A percentile compares a stretch with the other conserved stretches of the same genome.
Conservation (phyloP, 805 yeast species). For the Kuraishia cidri region DNA sequence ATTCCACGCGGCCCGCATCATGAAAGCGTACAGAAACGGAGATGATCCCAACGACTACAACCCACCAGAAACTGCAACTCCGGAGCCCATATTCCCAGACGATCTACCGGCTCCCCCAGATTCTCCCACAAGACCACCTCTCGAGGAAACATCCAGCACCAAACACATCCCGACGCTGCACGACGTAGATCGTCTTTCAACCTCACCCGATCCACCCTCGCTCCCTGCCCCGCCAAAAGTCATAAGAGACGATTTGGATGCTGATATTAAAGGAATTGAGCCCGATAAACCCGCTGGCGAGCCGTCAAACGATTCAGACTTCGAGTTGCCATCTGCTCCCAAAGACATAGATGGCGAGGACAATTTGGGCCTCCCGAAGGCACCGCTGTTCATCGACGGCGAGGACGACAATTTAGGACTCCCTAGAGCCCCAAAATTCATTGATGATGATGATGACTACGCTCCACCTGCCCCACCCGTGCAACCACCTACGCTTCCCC, state of each 20-base stretch:
- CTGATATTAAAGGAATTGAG: neutral
- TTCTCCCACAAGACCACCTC: neutral
- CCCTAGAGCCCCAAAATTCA: neutral
- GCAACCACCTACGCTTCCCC: neutral
- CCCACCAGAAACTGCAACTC: neutral
- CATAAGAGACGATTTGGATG: neutral
- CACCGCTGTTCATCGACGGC: slow-evolving; percentile 5
- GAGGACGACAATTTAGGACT: slow-evolving; percentile 1
- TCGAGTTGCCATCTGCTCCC: neutral
- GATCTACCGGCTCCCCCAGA: neutral
- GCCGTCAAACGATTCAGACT: slow-evolving; percentile 1
- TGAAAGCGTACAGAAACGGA: slow-evolving; percentile 36
- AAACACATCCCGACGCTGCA: too few species aligned
- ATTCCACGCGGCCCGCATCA: slow-evolving; percentile 50
- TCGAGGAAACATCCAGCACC: too few species aligned
- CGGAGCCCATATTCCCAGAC: neutral
- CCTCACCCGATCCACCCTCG: slow-evolving; percentile 4
- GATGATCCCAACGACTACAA: slow-evolving; percentile 44
- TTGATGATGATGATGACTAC: slow-evolving; percentile 1
- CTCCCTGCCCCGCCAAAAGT: neutral
- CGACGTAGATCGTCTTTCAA: too few species aligned
- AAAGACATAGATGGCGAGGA: neutral
- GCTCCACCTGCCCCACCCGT: neutral
- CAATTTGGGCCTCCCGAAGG: slow-evolving; percentile 5
- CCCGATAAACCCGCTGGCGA: slow-evolving; percentile 1